A percentile compares a stretch with the other conserved stretches of the same genome.
phyloP scores from a whole-genome alignment of 441 rosid genomes.

The Theobroma grandiflorum region DNA sequence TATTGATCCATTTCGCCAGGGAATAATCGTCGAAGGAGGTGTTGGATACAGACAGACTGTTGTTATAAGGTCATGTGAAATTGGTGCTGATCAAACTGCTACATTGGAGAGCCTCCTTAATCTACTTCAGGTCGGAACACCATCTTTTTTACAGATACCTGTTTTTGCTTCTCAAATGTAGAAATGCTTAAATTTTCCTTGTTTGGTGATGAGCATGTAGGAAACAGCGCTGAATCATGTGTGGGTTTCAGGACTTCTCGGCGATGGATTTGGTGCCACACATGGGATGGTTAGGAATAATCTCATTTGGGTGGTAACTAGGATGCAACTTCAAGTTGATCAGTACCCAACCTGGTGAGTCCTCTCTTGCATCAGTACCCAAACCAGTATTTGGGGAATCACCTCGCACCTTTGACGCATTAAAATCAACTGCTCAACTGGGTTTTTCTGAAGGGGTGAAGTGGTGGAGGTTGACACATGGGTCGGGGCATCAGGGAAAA shows the following conservation, averaged over 20 bases:
- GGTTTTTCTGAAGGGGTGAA: slow-evolving; percentile 59
- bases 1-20: slow-evolving; percentile 64
- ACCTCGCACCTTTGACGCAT: neutral
- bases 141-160: neutral
- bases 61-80: slow-evolving; percentile 68
- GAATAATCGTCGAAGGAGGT: slow-evolving; percentile 56
- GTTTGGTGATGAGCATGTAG: slow-evolving; percentile 32
- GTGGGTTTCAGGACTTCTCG: slow-evolving; percentile 76
- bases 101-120: slow-evolving; percentile 66
- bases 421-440: neutral
- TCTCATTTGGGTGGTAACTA: slow-evolving; percentile 81
- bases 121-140: slow-evolving; percentile 57
- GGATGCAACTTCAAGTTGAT: slow-evolving; percentile 68
- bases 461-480: slow-evolving; percentile 70
- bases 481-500: slow-evolving; percentile 79
- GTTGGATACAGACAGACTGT: slow-evolving; percentile 66
- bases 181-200: neutral
- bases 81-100: slow-evolving; percentile 68
- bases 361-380: neutral
- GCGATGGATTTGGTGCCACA: slow-evolving; percentile 78
- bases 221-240: slow-evolving; percentile 80
- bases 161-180: neutral
- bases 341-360: slow-evolving; percentile 68
- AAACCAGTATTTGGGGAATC: neutral
- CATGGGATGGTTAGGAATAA: slow-evolving; percentile 71